Percentiles rank a stretch among this genome's conserved stretches.
phyloP scores from a whole-genome alignment of 2,329 filamentous ascomycete species.

The Colletotrichum limetticola region DNA sequence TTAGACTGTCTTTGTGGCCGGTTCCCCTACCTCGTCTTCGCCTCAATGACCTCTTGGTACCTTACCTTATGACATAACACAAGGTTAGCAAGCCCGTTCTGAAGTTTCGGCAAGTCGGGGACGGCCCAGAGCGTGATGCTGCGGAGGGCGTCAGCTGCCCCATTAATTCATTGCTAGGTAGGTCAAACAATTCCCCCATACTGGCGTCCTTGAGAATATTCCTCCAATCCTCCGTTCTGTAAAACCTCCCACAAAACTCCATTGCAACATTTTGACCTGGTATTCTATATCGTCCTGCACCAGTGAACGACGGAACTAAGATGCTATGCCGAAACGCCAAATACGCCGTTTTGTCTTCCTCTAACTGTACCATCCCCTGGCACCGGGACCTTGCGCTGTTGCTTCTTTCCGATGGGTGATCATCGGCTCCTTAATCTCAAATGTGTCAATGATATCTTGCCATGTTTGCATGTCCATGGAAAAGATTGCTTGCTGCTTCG shows the following conservation, averaged over 20 bases:
- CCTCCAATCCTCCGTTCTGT: neutral
- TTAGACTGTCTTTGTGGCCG: neutral
- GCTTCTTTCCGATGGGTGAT: constrained; percentile 83
- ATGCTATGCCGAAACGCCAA: constrained; percentile 4
- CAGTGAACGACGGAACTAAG: neutral
- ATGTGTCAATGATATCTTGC: constrained; percentile 80
- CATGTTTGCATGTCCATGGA: constrained; percentile 88
- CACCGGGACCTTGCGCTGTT: constrained; percentile 60
- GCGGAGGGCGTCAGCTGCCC: neutral
- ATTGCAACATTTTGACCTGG: neutral
- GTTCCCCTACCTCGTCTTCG: neutral
- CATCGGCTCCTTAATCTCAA: constrained; percentile 80
- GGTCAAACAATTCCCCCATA: neutral
- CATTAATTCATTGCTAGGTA: neutral
- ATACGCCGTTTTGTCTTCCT: neutral
- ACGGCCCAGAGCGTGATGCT: neutral
- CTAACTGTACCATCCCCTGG: constrained; percentile 75
- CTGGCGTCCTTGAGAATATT: neutral
- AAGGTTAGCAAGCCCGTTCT: neutral
- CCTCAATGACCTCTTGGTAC: neutral
- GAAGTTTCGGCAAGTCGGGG: neutral
- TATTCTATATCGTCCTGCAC: neutral
- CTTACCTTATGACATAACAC: neutral
- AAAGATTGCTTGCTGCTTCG: constrained; percentile 87
- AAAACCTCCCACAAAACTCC: neutral